These are phyloP conservation scores for Apiospora kogelbergensis DNA, from an alignment of 2,329 filamentous ascomycete species.

Conservation along the genomic window DNA sequence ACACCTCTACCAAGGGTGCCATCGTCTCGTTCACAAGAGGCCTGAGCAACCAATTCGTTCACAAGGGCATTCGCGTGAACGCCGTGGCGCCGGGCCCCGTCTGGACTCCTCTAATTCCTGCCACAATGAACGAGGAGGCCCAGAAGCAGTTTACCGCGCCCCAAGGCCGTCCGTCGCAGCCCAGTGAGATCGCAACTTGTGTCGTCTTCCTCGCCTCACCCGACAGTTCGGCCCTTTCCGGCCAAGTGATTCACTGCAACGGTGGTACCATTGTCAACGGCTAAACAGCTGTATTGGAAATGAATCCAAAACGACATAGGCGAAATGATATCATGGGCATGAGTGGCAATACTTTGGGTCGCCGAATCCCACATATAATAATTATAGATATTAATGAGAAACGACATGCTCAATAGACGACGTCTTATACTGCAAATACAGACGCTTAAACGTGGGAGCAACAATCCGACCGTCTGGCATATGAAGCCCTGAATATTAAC, in stretches of 20 bases:
- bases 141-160: constrained; percentile 73
- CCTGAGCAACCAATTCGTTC: constrained; percentile 72
- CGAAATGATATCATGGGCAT: background rate
- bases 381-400: background rate
- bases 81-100: constrained; percentile 73
- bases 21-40: constrained; percentile 78
- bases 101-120: constrained; percentile 74
- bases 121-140: constrained; percentile 69
- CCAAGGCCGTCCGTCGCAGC: constrained; percentile 77
- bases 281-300: constrained; percentile 24
- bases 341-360: background rate
- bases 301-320: background rate
- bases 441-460: background rate
- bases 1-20: constrained; percentile 77
- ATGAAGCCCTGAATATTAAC: too few species aligned
- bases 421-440: background rate
- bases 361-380: background rate
- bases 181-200: constrained; percentile 77
- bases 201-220: constrained; percentile 77
- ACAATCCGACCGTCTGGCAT: too few species aligned
- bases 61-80: constrained; percentile 63
- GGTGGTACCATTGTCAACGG: constrained; percentile 51
- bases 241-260: constrained; percentile 63
- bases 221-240: constrained; percentile 73
- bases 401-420: background rate